These are phyloP conservation scores for Collybia nuda DNA, from an alignment of 768 basidiomycete genomes.

Conservation along the genomic window DNA sequence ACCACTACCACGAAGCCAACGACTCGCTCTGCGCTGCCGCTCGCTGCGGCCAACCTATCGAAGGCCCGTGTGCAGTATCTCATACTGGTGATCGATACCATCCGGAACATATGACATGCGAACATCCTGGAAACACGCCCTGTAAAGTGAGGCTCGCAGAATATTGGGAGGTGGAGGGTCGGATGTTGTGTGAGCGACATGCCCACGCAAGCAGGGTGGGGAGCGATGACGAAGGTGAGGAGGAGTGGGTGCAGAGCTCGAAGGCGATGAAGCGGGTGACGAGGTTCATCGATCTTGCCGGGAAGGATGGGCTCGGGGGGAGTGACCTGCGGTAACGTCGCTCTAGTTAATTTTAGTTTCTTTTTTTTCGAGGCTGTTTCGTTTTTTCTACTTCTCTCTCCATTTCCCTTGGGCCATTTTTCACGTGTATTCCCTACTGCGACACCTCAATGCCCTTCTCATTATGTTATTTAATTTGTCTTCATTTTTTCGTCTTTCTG, in stretches of 20 bases:
- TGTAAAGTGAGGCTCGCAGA: conserved; percentile 67
- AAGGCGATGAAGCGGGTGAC: conserved; percentile 78
- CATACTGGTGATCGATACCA: conserved; percentile 82
- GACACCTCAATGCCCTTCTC: background rate
- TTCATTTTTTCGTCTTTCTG: no score
- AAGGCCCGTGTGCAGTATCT: conserved; percentile 90
- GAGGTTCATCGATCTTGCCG: conserved; percentile 74
- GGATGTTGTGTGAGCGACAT: conserved; percentile 87
- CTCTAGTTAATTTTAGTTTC: background rate
- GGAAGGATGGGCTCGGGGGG: conserved; percentile 16
- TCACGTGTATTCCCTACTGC: no score
- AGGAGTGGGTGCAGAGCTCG: conserved; percentile 35
- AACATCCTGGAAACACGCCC: conserved; percentile 49
- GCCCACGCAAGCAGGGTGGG: conserved; percentile 35
- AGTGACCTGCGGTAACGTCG: conserved; percentile 5
- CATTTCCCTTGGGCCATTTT: background rate
- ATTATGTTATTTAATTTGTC: background rate
- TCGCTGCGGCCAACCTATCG: conserved; percentile 84
- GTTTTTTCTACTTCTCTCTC: background rate
- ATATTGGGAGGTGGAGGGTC: conserved; percentile 87
- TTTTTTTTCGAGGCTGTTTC: background rate
- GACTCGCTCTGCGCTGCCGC: conserved; percentile 81
- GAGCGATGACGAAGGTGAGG: conserved; percentile 25
- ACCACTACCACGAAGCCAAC: conserved; percentile 93
- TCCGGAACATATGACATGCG: conserved; percentile 86